Evolutionary conservation across 1,284 basidiomycete species (phyloP), one percentile per base, ranked within the genome.

Genomic region (Inonotus hispidus): DNA sequence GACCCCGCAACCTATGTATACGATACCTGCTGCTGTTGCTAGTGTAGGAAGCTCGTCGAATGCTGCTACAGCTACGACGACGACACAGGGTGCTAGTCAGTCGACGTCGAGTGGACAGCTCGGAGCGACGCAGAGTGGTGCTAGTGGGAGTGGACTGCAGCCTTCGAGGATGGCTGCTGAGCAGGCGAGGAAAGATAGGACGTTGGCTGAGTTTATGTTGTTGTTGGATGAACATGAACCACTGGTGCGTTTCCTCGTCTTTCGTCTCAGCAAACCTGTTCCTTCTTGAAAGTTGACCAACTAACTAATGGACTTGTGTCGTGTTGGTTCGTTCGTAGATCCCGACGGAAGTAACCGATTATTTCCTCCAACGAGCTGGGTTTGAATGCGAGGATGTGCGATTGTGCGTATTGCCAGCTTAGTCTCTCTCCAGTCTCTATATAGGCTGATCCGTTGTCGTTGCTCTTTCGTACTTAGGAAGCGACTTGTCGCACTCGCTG

Each of bases 181-280:
- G 70, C 87, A 92, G 63, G 89, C 92, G 0, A 79, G 91, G 64
- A 92, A 93, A 70, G 92, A 97, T 72, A 82, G 92, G 53, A 95
- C 92, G 1, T 74, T 99, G 49, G 93, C 93, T 3, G 95, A 99
- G 72, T 95, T 99, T 70, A 81, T 99, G 76, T 80, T 95, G 53
- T 92, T 96, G 89, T 80, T 99, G 41, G 96, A 99, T 69, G 94
- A 96, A 47, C 98, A 98, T 73, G 93, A 97, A 68, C 97, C 97
- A 39, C 73, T 99, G 73, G 94, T 95, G 68, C 64, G 85, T 79
- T n/a, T n/a, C 47, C 45, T 35, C 35, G 8, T 27, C 37, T n/a
- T 32, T 32, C 32, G 8, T 55, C 4, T 4, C 16, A n/a, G 3
- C 16, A 29, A 37, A 16, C 23, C 38, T 14, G 45, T 43, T 59